A percentile compares a stretch with the other conserved stretches of the same genome.
These are phyloP conservation scores for Roridomyces roridus DNA, from an alignment of 768 basidiomycete genomes.

Conservation along the genomic window DNA sequence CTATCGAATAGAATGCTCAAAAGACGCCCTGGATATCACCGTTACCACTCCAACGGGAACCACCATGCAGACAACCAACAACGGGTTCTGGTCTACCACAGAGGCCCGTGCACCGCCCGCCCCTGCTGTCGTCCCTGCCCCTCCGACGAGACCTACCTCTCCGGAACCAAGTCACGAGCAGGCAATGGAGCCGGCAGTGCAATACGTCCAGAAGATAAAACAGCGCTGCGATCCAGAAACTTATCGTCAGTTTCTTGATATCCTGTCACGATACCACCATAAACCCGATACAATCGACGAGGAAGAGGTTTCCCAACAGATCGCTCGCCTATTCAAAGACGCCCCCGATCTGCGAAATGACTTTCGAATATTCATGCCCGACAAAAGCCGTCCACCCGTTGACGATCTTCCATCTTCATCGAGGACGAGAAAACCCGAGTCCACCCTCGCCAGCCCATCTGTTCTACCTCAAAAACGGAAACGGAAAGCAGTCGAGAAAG, in stretches of 20 bases:
- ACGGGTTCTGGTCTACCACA: constrained; percentile 47
- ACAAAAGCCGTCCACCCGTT: constrained; percentile 54
- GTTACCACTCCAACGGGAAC: constrained; percentile 80
- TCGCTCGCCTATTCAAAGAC: constrained; percentile 75
- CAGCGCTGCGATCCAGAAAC: constrained; percentile 91
- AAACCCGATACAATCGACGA: constrained; percentile 67
- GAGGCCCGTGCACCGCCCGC: constrained; percentile 12
- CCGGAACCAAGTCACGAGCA: constrained; percentile 35
- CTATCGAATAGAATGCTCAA: constrained; percentile 87
- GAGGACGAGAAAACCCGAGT: constrained; percentile 22
- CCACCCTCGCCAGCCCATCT: constrained; percentile 35
- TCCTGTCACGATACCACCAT: constrained; percentile 69
- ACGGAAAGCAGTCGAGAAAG: constrained; percentile 60
- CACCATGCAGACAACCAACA: constrained; percentile 61
- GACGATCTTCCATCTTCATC: constrained; percentile 47
- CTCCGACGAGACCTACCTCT: constrained; percentile 12
- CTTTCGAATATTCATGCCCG: constrained; percentile 79
- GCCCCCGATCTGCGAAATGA: constrained; percentile 76
- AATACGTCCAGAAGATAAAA: constrained; percentile 97
- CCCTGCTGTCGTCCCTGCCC: constrained; percentile 17
- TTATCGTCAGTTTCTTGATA: constrained; percentile 80
- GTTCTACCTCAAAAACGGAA: constrained; percentile 73
- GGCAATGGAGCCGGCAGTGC: constrained; percentile 80
- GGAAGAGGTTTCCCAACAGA: constrained; percentile 72
- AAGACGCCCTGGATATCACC: constrained; percentile 75